Evolutionary conservation across 495 filamentous ascomycete species (phyloP), one percentile per base, ranked within the genome.

Genomic region (Aspergillus bertholletiae): DNA sequence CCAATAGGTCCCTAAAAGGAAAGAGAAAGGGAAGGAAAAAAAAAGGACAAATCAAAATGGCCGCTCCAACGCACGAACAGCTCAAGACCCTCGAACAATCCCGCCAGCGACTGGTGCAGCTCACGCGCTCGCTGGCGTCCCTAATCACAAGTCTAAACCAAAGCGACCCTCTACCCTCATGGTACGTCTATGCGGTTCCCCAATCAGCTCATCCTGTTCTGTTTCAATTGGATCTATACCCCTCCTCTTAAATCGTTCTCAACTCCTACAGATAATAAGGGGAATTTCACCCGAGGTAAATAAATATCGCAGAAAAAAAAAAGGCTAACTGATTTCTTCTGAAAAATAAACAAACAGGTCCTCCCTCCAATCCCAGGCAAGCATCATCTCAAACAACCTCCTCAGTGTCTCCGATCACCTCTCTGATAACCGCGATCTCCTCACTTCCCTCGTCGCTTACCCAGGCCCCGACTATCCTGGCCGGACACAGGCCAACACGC

Each of bases 401-500:
- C 64, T 77, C 43, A 78, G 74, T 26, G 74, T 88, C 56, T 80
- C 84, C 46, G 72, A 80, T 27, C 76, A 84, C 58, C 72, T 83
- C 17, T 74, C 74, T 51, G 76, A 80, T 22, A 77, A 88, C 58
- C 65, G 80, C 46, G 78, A 80, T 22, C 78, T 88, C 45, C 79
- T 92, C 40, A 72, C 76, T 48, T 80, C 80, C 17, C 66, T 86
- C 45, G 82, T 82, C 58, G 81, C 85, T 44, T 90, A 91, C 67
- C 90, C 90, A 1, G 80, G 84, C 4, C 87, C 90, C 5, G 83
- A 84, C 51, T 92, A 86, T 71, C 89, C 89, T 9, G 83, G 86
- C 11, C 83, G 83, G 40, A 85, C 81, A 9, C 83, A 92, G 62
- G 82, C 86, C 44, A 69, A 61, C 40, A 70, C 85, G 5, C 80